These are phyloP conservation scores for Carpinus viminea DNA, from an alignment of 306 rosid genomes.

Conservation along the genomic window DNA sequence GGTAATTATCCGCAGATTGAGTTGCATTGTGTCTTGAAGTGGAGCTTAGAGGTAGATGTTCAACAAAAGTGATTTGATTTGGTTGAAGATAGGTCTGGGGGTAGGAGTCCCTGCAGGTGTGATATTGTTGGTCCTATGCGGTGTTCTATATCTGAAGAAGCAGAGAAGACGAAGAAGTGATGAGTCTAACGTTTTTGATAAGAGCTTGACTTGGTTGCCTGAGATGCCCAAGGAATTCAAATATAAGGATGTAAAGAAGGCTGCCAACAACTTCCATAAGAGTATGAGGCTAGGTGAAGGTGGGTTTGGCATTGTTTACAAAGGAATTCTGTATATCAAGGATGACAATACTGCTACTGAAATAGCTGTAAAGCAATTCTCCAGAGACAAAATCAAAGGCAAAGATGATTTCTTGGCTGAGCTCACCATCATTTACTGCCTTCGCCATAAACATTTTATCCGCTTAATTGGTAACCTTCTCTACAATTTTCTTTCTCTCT, in stretches of 20 bases:
- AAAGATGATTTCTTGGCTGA: constrained; percentile 55
- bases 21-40: constrained; percentile 41
- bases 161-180: constrained; percentile 6
- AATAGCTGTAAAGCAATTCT: constrained; percentile 52
- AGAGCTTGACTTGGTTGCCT: constrained; percentile 39
- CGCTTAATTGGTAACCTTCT: constrained; percentile 40
- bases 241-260: constrained; percentile 46
- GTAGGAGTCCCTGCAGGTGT: constrained; percentile 29
- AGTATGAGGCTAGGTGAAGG: constrained; percentile 53
- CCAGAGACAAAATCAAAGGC: constrained; percentile 43
- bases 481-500: background rate
- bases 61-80: constrained; percentile 5
- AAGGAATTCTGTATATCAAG: constrained; percentile 37
- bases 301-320: constrained; percentile 53
- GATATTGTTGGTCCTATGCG: constrained; percentile 11
- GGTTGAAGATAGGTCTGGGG: constrained; percentile 35
- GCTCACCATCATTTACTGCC: constrained; percentile 59
- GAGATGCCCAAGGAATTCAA: constrained; percentile 53
- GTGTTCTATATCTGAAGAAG: constrained; percentile 29
- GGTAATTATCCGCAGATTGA: constrained; percentile 31
- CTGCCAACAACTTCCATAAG: constrained; percentile 43
- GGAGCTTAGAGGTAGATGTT: constrained; percentile 37
- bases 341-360: constrained; percentile 17
- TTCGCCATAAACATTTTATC: constrained; percentile 59
- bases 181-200: constrained; percentile 30